Base-by-base conservation (phyloP, 805 yeast species). In the Nakazawaea ambrosiae region DNA sequence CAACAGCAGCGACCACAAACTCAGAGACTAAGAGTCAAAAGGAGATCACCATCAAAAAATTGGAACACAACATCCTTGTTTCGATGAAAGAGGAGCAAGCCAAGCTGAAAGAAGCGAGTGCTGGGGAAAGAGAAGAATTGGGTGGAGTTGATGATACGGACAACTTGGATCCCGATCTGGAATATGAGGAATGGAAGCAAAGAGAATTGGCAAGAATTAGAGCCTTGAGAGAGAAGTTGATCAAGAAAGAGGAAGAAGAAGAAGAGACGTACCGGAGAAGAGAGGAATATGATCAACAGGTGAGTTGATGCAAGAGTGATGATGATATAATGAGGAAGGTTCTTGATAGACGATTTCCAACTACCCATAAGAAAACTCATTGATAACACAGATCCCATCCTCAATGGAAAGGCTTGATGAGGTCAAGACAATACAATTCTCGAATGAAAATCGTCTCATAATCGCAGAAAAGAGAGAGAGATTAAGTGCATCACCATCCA, bases 131-230 rank as follows among this genome's bases (percentile, higher is more conserved):
- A 16, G 55, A 54, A 14, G 50, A 55, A 31, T 38, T 48, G 16
- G 55, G 50, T 3, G 63, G 48, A 0, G 49, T 73, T 0, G 83
- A 78, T 45, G 88, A 80, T 47, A 70, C 80, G 0, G 85, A 80
- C 46, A 76, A 68, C 25, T 27, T 70, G 4, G 77, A 77, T 40
- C 75, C 80, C 0, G 72, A 63, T 36, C 50, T 41, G 6, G 80
- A 75, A 34, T 53, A 49, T 33, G 40, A 32, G 14, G 38, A 26
- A 10, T 65, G 70, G 70, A 49, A 48, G 40, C 31, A 31, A 28
- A 47, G 70, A 18, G 68, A 64, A 27, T 40, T 47, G 25, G 36
- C 31, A n/a, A 49, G 70, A 17, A 40, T 56, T 33, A 46, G 41
- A 20, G 47, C 58, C 35, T 66, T 63, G 19, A 37, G 57, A 14